These are phyloP conservation scores for Kodamaea kakaduensis DNA, from an alignment of 805 yeast genomes.

Conservation along the genomic window DNA sequence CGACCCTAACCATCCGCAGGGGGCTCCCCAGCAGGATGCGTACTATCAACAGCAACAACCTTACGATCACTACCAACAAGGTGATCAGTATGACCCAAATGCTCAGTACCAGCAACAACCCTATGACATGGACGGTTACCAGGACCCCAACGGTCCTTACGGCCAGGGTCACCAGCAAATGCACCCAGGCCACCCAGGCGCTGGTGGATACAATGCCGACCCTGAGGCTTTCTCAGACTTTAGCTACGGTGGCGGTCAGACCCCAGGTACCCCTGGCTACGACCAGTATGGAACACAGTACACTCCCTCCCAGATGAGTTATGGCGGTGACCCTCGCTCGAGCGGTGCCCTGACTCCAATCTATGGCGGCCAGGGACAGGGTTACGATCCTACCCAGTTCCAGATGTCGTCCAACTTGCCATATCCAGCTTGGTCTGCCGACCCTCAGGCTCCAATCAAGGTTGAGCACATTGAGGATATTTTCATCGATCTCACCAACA, in stretches of 20 bases:
- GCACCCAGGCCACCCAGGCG: slow-evolving; percentile 41
- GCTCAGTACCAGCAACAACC: slow-evolving; percentile 49
- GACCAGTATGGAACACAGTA: slow-evolving; percentile 67
- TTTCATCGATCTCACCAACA: slow-evolving; percentile 76
- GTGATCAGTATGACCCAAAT: slow-evolving; percentile 50
- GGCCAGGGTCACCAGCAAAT: slow-evolving; percentile 29
- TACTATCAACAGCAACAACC: slow-evolving; percentile 33
- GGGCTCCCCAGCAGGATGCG: slow-evolving; percentile 22
- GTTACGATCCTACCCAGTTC: slow-evolving; percentile 58
- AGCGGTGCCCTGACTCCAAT: slow-evolving; percentile 95
- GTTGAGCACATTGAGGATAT: slow-evolving; percentile 83
- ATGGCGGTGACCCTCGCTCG: slow-evolving; percentile 74
- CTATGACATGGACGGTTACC: slow-evolving; percentile 46
- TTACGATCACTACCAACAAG: slow-evolving; percentile 32
- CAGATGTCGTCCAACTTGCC: slow-evolving; percentile 84
- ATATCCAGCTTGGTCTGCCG: slow-evolving; percentile 99
- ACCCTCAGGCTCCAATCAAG: slow-evolving; percentile 80
- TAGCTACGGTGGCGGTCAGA: slow-evolving; percentile 48
- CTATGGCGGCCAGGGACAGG: slow-evolving; percentile 57
- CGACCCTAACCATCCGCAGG: slow-evolving; percentile 26
- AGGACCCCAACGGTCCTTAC: slow-evolving; percentile 28
- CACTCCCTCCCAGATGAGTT: slow-evolving; percentile 84
- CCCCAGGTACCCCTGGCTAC: slow-evolving; percentile 60
- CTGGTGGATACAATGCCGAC: slow-evolving; percentile 39
- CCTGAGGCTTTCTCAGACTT: slow-evolving; percentile 68